These are phyloP conservation scores for Neofusicoccum kwambonambiense DNA, from an alignment of 2,329 filamentous ascomycete species.

Conservation along the genomic window DNA sequence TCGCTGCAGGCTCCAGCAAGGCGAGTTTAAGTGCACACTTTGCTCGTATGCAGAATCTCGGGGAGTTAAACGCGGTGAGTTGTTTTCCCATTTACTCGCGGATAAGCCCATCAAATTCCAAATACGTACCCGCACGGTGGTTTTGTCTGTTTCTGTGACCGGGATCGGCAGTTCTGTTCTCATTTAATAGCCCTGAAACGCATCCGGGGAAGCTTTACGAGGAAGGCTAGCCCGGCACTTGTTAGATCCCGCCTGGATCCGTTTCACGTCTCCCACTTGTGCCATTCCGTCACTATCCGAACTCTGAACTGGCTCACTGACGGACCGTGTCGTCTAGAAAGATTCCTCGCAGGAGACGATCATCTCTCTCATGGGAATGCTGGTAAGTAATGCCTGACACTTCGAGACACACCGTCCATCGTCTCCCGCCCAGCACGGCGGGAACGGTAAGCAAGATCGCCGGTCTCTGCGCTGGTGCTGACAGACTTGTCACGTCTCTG, in stretches of 20 bases:
- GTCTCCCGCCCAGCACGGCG: not conserved
- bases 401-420: not conserved
- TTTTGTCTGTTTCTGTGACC: not conserved
- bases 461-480: not conserved
- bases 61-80: slow-evolving; percentile 80
- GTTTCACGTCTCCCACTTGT: not conserved
- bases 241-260: slow-evolving; percentile 6
- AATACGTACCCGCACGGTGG: not conserved
- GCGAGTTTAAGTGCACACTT: slow-evolving; percentile 91
- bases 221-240: not conserved
- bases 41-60: slow-evolving; percentile 80
- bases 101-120: slow-evolving; percentile 32
- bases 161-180: slow-evolving; percentile 11
- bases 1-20: slow-evolving; percentile 86
- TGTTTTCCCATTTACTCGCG: not conserved
- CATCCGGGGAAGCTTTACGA: slow-evolving; percentile 19
- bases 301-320: not conserved
- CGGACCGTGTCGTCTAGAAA: slow-evolving; percentile 50
- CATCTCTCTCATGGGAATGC: slow-evolving; percentile 83
- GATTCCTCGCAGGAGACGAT: slow-evolving; percentile 95
- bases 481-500: not conserved
- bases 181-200: slow-evolving; percentile 16
- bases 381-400: slow-evolving; percentile 48
- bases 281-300: not conserved
- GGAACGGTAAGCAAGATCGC: not conserved